Percentiles rank a stretch among this genome's conserved stretches.
phyloP scores from a whole-genome alignment of 176 grass and related monocot genomes.

The Urochloa ruziziensis region DNA sequence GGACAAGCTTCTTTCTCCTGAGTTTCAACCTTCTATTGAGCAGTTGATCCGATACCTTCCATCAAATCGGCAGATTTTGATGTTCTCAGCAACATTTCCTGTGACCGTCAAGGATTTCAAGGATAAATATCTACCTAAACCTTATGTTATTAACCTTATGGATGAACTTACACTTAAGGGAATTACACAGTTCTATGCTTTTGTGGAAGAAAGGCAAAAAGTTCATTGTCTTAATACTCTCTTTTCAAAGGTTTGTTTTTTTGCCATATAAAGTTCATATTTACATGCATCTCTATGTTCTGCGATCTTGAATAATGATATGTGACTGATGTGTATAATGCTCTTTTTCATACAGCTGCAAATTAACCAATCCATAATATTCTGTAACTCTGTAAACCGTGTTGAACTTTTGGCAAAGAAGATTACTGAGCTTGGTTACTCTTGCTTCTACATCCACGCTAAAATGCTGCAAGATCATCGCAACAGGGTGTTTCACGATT shows the following conservation, averaged over 20 bases:
- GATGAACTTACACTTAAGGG: conserved; percentile 94
- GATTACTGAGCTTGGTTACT: conserved; percentile 92
- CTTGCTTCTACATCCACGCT: conserved; percentile 97
- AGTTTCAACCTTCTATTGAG: conserved; percentile 83
- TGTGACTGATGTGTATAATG: conserved; percentile 7
- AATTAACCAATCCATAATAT: conserved; percentile 99
- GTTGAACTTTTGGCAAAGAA: conserved; percentile 94
- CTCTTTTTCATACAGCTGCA: conserved; percentile 66
- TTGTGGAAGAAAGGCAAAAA: conserved; percentile 96
- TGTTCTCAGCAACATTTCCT: conserved; percentile 96
- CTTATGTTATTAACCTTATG: conserved; percentile 95
- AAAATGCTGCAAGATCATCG: conserved; percentile 99
- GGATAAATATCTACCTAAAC: conserved; percentile 76
- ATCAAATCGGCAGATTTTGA: conserved; percentile 65
- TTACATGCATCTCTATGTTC: not conserved
- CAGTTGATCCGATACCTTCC: conserved; percentile 76
- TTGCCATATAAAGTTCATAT: not conserved
- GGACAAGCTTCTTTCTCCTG: conserved; percentile 82
- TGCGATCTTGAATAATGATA: not conserved
- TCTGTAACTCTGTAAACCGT: conserved; percentile 96
- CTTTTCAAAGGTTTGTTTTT: conserved; percentile 71
- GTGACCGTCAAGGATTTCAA: conserved; percentile 89
- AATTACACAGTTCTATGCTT: conserved; percentile 89
- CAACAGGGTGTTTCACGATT: conserved; percentile 95
- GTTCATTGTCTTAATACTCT: conserved; percentile 95